Evolutionary conservation across 2,329 filamentous ascomycete species (phyloP), one percentile per base, ranked within the genome.

Genomic region (Stagonosporopsis tanaceti): DNA sequence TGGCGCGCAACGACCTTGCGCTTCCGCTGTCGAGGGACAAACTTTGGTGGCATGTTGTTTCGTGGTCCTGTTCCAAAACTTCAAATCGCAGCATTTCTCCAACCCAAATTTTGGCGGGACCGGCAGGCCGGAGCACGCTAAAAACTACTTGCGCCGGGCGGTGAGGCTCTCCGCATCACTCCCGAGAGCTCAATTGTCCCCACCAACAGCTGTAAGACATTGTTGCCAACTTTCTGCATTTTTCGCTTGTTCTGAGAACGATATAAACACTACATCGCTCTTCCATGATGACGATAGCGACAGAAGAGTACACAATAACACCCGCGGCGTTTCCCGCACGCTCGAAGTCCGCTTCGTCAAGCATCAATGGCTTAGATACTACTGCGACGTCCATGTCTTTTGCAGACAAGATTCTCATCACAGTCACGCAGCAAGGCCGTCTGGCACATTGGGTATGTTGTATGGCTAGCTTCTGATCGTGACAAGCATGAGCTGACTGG

Each of bases 391-490:
- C 84, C 11, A 81, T 93, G 51, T 86, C 83, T 67, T 98, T 98
- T 77, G 84, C 88, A 8, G 95, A 98, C 83, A 96, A 92, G 77
- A 92, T 99, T 68, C 79, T 99, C 67, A 81, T 99, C 61, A 97
- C 93, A 1, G 84, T 98, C 58, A 91, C 91, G 0, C 95, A 98
- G 78, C 86, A 89, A 60, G 94, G 93, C 6, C 86, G 89, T 57
- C 79, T 98, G 44, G 90, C 91, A 20, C 95, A 98, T 82, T 99
- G 95, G 95, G 93, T 97, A 81, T 51, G 80, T 73, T 17, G 4
- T 28, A 3, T 28, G 9, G n/a, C 8, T 40, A 42, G 30, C 35
- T 35, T 27, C 3, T 3, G 11, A 6, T n/a, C 20, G 17, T 14
- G n/a, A 28, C 11, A 5, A 24, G 6, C 73, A n/a, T 15, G 37